Evolutionary conservation across 192 early-diverging fungal species (phyloP).

Genomic region (Gigaspora rosea): DNA sequence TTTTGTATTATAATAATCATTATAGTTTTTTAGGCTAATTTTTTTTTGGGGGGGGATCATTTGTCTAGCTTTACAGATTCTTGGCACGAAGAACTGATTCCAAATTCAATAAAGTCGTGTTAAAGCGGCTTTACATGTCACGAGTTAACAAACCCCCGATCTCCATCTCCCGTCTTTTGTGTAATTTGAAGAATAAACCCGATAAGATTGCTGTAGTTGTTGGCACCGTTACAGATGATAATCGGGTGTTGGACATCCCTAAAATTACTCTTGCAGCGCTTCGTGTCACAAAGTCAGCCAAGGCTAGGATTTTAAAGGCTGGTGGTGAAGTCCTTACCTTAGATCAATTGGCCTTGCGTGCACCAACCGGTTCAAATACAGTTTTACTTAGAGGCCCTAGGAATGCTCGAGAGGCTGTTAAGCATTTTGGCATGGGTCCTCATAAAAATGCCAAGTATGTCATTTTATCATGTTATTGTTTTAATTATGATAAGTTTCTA

Average conservation of each 20-base stretch:
- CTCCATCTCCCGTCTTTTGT: constrained; percentile 84
- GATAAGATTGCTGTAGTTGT: constrained; percentile 93
- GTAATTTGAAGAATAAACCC: constrained; percentile 70
- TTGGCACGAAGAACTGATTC: constrained; percentile 98
- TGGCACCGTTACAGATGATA: constrained; percentile 97
- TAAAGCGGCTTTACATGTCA: constrained; percentile 99
- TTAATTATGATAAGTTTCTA: not conserved
- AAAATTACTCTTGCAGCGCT: constrained; percentile 97
- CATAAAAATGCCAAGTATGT: constrained; percentile 45
- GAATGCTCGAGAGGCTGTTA: constrained; percentile 95
- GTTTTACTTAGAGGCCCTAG: constrained; percentile 94
- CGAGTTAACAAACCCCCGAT: constrained; percentile 95
- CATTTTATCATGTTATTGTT: constrained; percentile 1
- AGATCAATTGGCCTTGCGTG: constrained; percentile 98
- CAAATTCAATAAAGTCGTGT: constrained; percentile 98
- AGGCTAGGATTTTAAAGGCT: constrained; percentile 96
- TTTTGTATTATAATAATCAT: not conserved
- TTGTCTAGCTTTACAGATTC: constrained; percentile 90
- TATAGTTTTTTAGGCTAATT: not conserved
- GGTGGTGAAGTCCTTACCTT: constrained; percentile 98
- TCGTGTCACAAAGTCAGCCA: constrained; percentile 92
- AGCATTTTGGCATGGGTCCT: constrained; percentile 90
- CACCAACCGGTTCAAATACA: constrained; percentile 95
- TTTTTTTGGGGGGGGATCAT: not conserved
- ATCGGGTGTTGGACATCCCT: constrained; percentile 78